A percentile compares a stretch with the other conserved stretches of the same genome.
Evolutionary conservation across 345 rosid species (phyloP).

Genomic region (Crucihimalaya himalaica): DNA sequence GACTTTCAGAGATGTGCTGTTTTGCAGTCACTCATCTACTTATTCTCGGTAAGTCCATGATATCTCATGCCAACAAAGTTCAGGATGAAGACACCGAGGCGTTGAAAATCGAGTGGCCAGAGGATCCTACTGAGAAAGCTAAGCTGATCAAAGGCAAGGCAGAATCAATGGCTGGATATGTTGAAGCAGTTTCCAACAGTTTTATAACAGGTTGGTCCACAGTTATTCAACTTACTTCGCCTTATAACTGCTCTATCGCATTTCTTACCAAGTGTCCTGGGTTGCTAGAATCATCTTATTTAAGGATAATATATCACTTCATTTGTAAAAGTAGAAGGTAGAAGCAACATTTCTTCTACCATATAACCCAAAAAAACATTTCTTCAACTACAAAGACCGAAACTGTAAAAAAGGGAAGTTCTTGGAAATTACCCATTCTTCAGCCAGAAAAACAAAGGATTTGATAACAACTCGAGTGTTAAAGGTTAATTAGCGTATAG

Average conservation of each 20-base stretch:
- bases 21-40: conserved; percentile 82
- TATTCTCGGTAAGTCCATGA: conserved; percentile 75
- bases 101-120: conserved; percentile 81
- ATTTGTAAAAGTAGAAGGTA: conserved; percentile 4
- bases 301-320: not conserved
- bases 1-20: conserved; percentile 92
- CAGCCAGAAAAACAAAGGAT: no score
- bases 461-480: no score
- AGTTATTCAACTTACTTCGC: not conserved
- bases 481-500: not conserved
- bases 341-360: not conserved
- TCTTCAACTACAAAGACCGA: not conserved
- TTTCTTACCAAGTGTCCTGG: not conserved
- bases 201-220: conserved; percentile 76
- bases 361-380: not conserved
- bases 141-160: conserved; percentile 73
- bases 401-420: not conserved
- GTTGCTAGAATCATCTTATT: not conserved
- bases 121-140: conserved; percentile 85
- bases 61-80: conserved; percentile 63
- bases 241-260: not conserved
- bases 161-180: conserved; percentile 65
- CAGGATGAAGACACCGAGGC: conserved; percentile 65
- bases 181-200: conserved; percentile 78
- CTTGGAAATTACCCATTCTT: not conserved